Percentiles rank a stretch among this genome's conserved stretches.
Conservation (phyloP, 805 yeast species). For the Scheffersomyces coipomensis region DNA sequence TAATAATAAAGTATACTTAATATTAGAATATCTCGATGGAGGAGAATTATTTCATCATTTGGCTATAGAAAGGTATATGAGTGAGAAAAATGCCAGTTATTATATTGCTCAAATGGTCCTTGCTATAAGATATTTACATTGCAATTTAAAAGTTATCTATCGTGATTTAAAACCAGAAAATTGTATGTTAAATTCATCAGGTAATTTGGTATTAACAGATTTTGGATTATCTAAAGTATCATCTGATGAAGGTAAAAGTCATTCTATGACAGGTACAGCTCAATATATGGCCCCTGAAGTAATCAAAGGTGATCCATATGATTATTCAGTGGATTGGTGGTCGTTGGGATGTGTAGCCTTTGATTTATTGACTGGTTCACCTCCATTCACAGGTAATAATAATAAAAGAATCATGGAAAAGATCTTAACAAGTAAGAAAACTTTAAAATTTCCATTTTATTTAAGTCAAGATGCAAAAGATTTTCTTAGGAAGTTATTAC, state of each 20-base stretch:
- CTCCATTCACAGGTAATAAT: constrained; percentile 44
- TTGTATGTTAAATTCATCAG: constrained; percentile 41
- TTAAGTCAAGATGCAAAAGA: constrained; percentile 43
- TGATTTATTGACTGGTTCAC: constrained; percentile 43
- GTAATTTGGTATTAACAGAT: constrained; percentile 43
- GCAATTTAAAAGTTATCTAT: constrained; percentile 36
- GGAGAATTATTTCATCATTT: constrained; percentile 46
- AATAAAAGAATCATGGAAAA: constrained; percentile 39
- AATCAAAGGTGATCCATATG: constrained; percentile 38
- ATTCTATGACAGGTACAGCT: constrained; percentile 44
- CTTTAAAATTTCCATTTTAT: constrained; percentile 39
- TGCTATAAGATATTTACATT: constrained; percentile 39
- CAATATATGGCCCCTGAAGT: constrained; percentile 50
- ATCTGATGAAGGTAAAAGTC: constrained; percentile 14
- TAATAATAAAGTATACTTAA: constrained; percentile 39
- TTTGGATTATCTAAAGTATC: constrained; percentile 43
- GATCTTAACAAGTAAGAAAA: constrained; percentile 26
- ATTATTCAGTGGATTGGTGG: constrained; percentile 48
- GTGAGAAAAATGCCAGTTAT: constrained; percentile 38
- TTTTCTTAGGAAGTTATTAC: constrained; percentile 34
- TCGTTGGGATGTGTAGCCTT: constrained; percentile 44
- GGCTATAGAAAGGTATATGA: constrained; percentile 17
- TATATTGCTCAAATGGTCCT: constrained; percentile 43
- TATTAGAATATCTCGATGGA: constrained; percentile 44
- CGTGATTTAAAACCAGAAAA: constrained; percentile 46